These are phyloP conservation scores for Gossypium thurberi DNA, from an alignment of 345 rosid species.

Conservation along the genomic window DNA sequence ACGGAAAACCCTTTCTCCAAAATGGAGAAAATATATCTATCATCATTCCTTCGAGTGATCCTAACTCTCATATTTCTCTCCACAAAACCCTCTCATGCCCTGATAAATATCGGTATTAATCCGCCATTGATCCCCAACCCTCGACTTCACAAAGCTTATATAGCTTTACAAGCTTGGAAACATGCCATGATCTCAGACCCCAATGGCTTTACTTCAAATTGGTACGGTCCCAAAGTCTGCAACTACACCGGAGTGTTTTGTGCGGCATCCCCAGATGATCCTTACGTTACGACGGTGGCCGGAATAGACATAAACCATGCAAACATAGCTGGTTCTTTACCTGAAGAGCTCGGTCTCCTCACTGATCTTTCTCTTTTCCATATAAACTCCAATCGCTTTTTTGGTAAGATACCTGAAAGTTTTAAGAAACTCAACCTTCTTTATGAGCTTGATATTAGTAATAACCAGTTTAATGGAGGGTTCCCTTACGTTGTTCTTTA, in stretches of 20 bases:
- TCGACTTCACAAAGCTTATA: conserved; percentile 56
- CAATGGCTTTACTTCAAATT: conserved; percentile 46
- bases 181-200: conserved; percentile 64
- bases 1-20: neutral
- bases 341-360: conserved; percentile 67
- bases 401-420: conserved; percentile 48
- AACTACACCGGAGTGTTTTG: conserved; percentile 81
- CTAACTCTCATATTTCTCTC: conserved; percentile 15
- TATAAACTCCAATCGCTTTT: conserved; percentile 66
- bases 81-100: conserved; percentile 15
- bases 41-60: conserved; percentile 12
- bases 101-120: neutral
- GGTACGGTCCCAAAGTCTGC: conserved; percentile 82
- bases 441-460: conserved; percentile 70
- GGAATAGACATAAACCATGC: conserved; percentile 84
- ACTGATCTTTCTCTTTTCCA: conserved; percentile 72
- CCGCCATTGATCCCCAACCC: conserved; percentile 40
- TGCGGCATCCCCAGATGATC: conserved; percentile 57
- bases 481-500: conserved; percentile 56
- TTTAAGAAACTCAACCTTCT: conserved; percentile 44
- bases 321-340: conserved; percentile 54
- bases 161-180: conserved; percentile 78
- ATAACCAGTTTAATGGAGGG: conserved; percentile 54
- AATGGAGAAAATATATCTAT: conserved; percentile 21
- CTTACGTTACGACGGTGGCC: conserved; percentile 52